Percentiles rank a stretch among this genome's conserved stretches.
phyloP scores from a whole-genome alignment of 305 asterid genomes.

The Fraxinus latifolia region DNA sequence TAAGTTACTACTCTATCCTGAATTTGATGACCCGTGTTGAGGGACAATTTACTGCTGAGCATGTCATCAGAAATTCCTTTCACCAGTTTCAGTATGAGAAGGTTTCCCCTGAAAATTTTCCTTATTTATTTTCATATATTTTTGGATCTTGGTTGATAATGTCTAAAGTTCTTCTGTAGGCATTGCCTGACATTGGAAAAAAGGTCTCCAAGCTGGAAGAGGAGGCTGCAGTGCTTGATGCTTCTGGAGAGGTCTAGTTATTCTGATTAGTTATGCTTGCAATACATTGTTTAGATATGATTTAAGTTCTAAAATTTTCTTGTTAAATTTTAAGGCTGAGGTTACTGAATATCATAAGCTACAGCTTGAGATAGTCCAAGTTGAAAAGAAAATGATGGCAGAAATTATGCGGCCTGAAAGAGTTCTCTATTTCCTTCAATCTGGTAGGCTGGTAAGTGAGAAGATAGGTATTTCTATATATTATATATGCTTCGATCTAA shows the following conservation, averaged over 20 bases:
- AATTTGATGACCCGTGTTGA: conserved; percentile 97
- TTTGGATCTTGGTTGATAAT: conserved; percentile 29
- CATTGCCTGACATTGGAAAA: conserved; percentile 85
- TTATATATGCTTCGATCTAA: conserved; percentile 11
- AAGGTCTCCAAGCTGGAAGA: conserved; percentile 76
- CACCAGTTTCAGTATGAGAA: conserved; percentile 98
- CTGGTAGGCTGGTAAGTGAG: conserved; percentile 90
- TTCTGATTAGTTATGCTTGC: conserved; percentile 23
- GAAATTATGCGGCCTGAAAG: conserved; percentile 85
- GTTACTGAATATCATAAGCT: conserved; percentile 84
- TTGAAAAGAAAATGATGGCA: conserved; percentile 87
- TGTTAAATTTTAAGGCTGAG: conserved; percentile 53
- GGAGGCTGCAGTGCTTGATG: conserved; percentile 89
- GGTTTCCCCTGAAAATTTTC: conserved; percentile 45
- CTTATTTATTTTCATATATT: conserved; percentile 9
- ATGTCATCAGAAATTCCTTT: conserved; percentile 86
- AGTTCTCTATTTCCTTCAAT: conserved; percentile 79
- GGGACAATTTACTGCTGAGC: conserved; percentile 99
- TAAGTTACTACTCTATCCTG: conserved; percentile 90
- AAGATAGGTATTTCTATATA: conserved; percentile 15
- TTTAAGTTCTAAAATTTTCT: conserved; percentile 12
- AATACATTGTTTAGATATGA: conserved; percentile 11
- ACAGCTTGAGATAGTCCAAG: conserved; percentile 72
- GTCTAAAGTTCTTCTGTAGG: conserved; percentile 43
- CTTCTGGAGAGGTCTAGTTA: conserved; percentile 77